phyloP scores from a whole-genome alignment of 83 land plant species.

The Larix sibirica region DNA sequence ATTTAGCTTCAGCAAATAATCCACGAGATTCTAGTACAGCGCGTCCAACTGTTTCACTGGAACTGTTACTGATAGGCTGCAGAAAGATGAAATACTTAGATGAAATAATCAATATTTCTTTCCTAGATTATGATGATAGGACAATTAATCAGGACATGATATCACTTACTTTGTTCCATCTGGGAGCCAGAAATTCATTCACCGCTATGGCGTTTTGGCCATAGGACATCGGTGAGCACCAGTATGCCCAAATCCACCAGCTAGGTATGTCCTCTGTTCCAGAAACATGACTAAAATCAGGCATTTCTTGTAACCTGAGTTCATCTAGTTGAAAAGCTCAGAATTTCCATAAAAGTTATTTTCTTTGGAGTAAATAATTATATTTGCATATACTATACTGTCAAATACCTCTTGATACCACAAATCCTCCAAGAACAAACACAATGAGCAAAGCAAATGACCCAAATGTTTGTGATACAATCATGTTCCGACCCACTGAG shows the following conservation, averaged over 20 bases:
- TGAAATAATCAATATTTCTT: neutral
- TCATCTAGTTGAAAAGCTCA: neutral
- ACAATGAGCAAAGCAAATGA: slow-evolving; percentile 47
- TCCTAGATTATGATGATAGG: neutral
- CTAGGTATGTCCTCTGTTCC: slow-evolving; percentile 45
- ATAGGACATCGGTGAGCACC: slow-evolving; percentile 73
- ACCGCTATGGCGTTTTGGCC: slow-evolving; percentile 70
- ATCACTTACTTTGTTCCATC: slow-evolving; percentile 57
- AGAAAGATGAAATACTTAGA: neutral
- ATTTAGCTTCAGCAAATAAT: slow-evolving; percentile 24
- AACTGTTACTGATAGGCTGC: slow-evolving; percentile 6
- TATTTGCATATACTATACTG: neutral
- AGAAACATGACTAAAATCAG: neutral
- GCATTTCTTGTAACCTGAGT: neutral
- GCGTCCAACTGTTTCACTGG: slow-evolving; percentile 20
- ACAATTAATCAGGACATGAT: neutral
- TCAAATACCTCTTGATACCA: slow-evolving; percentile 64
- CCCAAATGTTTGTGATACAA: slow-evolving; percentile 66
- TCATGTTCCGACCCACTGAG: slow-evolving; percentile 48
- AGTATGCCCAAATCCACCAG: slow-evolving; percentile 84
- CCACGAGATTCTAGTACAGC: slow-evolving; percentile 37
- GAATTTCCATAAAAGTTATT: neutral
- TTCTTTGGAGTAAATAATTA: neutral
- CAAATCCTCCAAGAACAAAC: slow-evolving; percentile 78
- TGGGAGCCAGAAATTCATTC: slow-evolving; percentile 67